These are phyloP conservation scores for Gynochthodes officinalis DNA, from an alignment of 257 asterid genomes.

Conservation along the genomic window DNA sequence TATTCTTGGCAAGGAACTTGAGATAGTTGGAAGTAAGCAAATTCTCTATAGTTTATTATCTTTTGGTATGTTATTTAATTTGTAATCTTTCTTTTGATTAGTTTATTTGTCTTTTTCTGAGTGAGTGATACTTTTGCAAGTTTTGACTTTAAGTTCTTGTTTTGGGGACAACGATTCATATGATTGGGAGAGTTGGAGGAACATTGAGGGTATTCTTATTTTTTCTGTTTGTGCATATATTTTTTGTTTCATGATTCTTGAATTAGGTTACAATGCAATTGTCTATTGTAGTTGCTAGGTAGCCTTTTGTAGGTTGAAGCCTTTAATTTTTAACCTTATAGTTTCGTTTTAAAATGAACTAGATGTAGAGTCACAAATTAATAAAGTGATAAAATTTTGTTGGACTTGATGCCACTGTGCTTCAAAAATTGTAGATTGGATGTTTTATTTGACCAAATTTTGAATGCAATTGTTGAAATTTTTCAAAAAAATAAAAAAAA, in stretches of 20 bases:
- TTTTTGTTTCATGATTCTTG: too few relatives aligned
- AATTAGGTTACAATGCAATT: background rate
- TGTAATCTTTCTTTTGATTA: background rate
- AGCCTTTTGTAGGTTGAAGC: background rate
- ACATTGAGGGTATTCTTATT: slow-evolving; percentile 54
- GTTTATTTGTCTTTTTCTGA: slow-evolving; percentile 8
- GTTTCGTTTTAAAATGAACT: background rate
- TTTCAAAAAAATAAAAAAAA: too few relatives aligned
- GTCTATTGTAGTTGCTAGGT: slow-evolving; percentile 2
- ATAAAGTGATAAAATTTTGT: too few relatives aligned
- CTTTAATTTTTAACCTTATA: background rate
- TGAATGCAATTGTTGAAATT: too few relatives aligned
- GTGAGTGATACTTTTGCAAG: background rate
- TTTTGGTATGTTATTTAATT: slow-evolving; percentile 1
- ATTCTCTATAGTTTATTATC: too few relatives aligned
- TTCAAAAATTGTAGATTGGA: too few relatives aligned
- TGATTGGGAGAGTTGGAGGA: slow-evolving; percentile 61
- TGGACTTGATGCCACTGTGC: too few relatives aligned
- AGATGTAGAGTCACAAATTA: too few relatives aligned
- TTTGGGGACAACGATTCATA: slow-evolving; percentile 50
- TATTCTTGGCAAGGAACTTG: slow-evolving; percentile 77
- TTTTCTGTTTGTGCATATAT: too few relatives aligned
- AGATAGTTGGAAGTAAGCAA: slow-evolving; percentile 67
- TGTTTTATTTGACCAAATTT: too few relatives aligned
- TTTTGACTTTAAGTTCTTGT: slow-evolving; percentile 11